Evolutionary conservation across 768 basidiomycete species (phyloP).

Genomic region (Psilocybe azurescens): DNA sequence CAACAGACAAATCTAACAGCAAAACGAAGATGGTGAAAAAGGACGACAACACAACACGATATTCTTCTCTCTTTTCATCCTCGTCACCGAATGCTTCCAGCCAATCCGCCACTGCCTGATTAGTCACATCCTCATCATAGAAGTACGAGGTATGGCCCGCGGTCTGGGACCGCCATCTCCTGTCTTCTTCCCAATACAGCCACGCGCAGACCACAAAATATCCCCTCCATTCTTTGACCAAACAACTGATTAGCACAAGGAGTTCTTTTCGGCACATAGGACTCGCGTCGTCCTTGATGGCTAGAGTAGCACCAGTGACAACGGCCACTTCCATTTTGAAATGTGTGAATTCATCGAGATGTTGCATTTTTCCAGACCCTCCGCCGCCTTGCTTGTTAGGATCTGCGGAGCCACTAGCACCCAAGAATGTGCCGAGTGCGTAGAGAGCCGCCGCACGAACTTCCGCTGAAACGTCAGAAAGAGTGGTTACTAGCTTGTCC

Average conservation of each 20-base stretch:
- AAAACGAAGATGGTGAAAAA: slow-evolving; percentile 93
- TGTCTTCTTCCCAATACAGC: slow-evolving; percentile 94
- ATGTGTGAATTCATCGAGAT: slow-evolving; percentile 78
- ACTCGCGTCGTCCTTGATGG: slow-evolving; percentile 92
- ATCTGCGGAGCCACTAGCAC: slow-evolving; percentile 82
- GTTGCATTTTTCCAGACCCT: slow-evolving; percentile 81
- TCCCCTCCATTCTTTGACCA: slow-evolving; percentile 96
- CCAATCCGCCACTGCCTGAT: slow-evolving; percentile 80
- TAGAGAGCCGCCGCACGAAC: slow-evolving; percentile 92
- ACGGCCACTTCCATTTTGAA: slow-evolving; percentile 92
- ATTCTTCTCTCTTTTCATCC: slow-evolving; percentile 73
- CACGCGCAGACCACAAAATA: slow-evolving; percentile 97
- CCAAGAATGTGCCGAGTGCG: slow-evolving; percentile 92
- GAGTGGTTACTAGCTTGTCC: slow-evolving; percentile 77
- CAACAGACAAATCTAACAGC: slow-evolving; percentile 88
- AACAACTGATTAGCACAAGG: slow-evolving; percentile 86
- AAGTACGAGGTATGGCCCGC: slow-evolving; percentile 36
- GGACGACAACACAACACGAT: slow-evolving; percentile 83
- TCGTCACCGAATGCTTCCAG: slow-evolving; percentile 70
- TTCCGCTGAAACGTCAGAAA: slow-evolving; percentile 90
- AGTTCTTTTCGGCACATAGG: slow-evolving; percentile 97
- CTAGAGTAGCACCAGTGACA: slow-evolving; percentile 86
- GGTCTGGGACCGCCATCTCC: slow-evolving; percentile 57
- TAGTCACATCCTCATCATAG: slow-evolving; percentile 75
- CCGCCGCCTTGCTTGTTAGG: slow-evolving; percentile 74